These are phyloP conservation scores for Cercophora scortea DNA, from an alignment of 495 filamentous ascomycete species.

Conservation along the genomic window DNA sequence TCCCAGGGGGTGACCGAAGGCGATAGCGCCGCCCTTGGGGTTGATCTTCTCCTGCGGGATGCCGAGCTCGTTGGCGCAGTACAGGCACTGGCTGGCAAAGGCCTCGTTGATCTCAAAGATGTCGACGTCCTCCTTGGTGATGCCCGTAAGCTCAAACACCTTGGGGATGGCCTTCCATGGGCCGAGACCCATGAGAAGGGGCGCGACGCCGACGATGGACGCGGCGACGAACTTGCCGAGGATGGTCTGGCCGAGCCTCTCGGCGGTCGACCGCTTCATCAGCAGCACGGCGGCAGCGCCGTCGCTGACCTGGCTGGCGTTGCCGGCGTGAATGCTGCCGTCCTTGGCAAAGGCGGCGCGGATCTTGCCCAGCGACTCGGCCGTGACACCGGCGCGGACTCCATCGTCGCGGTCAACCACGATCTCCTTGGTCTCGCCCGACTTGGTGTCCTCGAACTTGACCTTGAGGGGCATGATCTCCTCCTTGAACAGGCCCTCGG, in stretches of 20 bases:
- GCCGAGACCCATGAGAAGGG: constrained; percentile 90
- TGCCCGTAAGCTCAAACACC: constrained; percentile 76
- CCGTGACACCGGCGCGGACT: constrained; percentile 75
- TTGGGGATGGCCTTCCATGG: constrained; percentile 95
- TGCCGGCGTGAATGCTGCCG: constrained; percentile 89
- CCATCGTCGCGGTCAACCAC: constrained; percentile 85
- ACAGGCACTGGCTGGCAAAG: constrained; percentile 90
- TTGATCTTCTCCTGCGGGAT: constrained; percentile 79
- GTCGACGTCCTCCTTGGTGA: constrained; percentile 86
- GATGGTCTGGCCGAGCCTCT: constrained; percentile 79
- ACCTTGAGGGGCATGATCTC: constrained; percentile 86
- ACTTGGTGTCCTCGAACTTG: constrained; percentile 82
- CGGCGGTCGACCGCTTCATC: constrained; percentile 90
- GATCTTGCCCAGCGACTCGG: constrained; percentile 82
- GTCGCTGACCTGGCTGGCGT: constrained; percentile 91
- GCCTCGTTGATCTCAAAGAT: constrained; percentile 99
- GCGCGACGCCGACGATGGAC: constrained; percentile 80
- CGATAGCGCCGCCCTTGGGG: constrained; percentile 96
- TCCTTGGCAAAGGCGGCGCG: constrained; percentile 85
- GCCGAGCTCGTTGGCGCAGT: constrained; percentile 83
- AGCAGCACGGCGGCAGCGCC: constrained; percentile 91
- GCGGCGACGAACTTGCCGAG: constrained; percentile 81
- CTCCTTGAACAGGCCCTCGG: constrained; percentile 81
- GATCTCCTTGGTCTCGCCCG: constrained; percentile 75
- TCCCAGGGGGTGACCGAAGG: constrained; percentile 95